phyloP scores from a whole-genome alignment of 306 rosid genomes.

The Casuarina glauca region DNA sequence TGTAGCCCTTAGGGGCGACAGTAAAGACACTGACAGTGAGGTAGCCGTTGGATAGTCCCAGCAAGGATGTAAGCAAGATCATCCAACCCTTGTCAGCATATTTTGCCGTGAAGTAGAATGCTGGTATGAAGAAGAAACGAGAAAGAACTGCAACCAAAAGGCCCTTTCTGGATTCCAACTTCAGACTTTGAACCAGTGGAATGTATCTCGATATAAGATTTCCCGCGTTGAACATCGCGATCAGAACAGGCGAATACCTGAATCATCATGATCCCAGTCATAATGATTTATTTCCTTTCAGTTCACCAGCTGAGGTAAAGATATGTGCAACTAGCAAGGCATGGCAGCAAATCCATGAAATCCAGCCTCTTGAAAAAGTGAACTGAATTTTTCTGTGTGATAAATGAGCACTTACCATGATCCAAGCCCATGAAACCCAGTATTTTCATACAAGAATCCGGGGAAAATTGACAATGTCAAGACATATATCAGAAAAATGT shows the following conservation, averaged over 20 bases:
- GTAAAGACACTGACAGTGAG: slow-evolving; percentile 79
- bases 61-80: slow-evolving; percentile 64
- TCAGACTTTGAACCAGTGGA: slow-evolving; percentile 58
- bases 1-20: slow-evolving; percentile 75
- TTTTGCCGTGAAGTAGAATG: slow-evolving; percentile 80
- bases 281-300: neutral
- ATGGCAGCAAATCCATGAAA: neutral
- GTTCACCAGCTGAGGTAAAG: neutral
- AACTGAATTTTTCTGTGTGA: no score
- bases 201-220: slow-evolving; percentile 67
- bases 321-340: neutral
- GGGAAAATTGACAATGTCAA: slow-evolving; percentile 78
- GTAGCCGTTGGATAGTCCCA: slow-evolving; percentile 79
- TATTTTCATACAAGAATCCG: slow-evolving; percentile 82
- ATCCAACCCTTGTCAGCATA: slow-evolving; percentile 86
- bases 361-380: no score
- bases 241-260: slow-evolving; percentile 76
- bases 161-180: slow-evolving; percentile 70
- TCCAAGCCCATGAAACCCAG: slow-evolving; percentile 77
- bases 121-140: slow-evolving; percentile 65
- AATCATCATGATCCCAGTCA: slow-evolving; percentile 12
- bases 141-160: slow-evolving; percentile 40
- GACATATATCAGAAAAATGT: slow-evolving; percentile 56
- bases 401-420: slow-evolving; percentile 49
- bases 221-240: slow-evolving; percentile 59